phyloP scores from a whole-genome alignment of 352 stramenopile genomes.

The Phytophthora cajani region DNA sequence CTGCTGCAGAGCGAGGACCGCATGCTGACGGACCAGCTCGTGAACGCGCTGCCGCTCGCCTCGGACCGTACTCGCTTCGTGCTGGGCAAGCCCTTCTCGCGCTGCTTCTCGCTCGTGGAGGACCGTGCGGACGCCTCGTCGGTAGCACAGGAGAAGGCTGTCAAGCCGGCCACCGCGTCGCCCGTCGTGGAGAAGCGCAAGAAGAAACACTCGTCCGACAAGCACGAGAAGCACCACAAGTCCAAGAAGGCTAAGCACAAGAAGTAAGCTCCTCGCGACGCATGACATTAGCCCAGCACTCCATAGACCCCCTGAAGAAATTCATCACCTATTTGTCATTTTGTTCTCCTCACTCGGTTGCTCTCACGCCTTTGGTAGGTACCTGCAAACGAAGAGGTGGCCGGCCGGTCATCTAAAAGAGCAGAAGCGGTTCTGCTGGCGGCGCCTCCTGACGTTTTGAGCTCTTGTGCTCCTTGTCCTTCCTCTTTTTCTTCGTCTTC shows the following conservation, averaged over 20 bases:
- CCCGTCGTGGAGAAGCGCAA: constrained; percentile 40
- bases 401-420: constrained; percentile 67
- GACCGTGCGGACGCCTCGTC: constrained; percentile 34
- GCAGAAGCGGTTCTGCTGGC: constrained; percentile 65
- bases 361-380: constrained; percentile 1
- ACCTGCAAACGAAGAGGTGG: constrained; percentile 26
- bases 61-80: constrained; percentile 66
- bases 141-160: constrained; percentile 21
- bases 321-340: constrained; percentile 51
- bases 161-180: constrained; percentile 8
- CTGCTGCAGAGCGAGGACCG: constrained; percentile 62
- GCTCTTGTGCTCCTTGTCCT: constrained; percentile 53
- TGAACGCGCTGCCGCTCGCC: constrained; percentile 73
- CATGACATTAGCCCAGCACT: constrained; percentile 37
- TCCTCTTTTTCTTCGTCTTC: constrained; percentile 48
- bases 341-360: constrained; percentile 26
- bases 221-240: constrained; percentile 51
- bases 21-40: constrained; percentile 75
- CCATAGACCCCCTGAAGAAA: constrained; percentile 43
- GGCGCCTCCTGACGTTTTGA: constrained; percentile 57
- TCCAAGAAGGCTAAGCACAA: constrained; percentile 68
- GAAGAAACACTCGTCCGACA: constrained; percentile 39
- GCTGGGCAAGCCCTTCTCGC: constrained; percentile 76
- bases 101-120: constrained; percentile 77
- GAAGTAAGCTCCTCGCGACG: constrained; percentile 32